These are phyloP conservation scores for Aspergillus egyptiacus DNA, from an alignment of 495 filamentous ascomycete species.

Conservation along the genomic window DNA sequence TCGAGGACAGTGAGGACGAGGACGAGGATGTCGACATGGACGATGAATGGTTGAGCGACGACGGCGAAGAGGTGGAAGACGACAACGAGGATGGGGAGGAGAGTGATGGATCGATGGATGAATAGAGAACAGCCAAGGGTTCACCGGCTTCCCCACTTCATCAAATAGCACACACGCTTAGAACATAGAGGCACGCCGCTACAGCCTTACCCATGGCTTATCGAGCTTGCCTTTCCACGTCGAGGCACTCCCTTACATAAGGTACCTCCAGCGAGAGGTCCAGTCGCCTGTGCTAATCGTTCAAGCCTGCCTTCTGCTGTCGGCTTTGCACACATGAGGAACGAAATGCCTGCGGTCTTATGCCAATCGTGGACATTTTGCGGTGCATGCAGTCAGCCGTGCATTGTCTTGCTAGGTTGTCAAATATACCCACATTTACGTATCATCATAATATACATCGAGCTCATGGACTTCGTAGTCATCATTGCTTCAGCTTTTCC, in stretches of 20 bases:
- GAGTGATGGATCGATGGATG: slow-evolving; percentile 38
- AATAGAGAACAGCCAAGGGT: slow-evolving; percentile 13
- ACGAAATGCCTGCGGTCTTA: background rate
- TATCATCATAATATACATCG: background rate
- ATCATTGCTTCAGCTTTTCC: slow-evolving; percentile 51
- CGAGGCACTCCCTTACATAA: too few relatives aligned
- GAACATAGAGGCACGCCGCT: background rate
- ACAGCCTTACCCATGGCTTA: background rate
- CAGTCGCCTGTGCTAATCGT: background rate
- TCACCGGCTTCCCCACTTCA: background rate
- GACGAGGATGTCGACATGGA: slow-evolving; percentile 51
- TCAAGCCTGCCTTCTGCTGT: background rate
- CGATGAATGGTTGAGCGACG: slow-evolving; percentile 56
- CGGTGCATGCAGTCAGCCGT: background rate
- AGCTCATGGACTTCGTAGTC: background rate
- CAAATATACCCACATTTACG: slow-evolving; percentile 9
- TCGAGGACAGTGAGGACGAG: slow-evolving; percentile 40
- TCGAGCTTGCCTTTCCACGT: background rate
- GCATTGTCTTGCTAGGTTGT: background rate
- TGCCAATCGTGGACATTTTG: too few relatives aligned
- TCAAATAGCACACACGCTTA: background rate
- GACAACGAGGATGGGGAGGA: slow-evolving; percentile 45
- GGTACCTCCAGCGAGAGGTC: background rate
- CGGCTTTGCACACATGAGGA: background rate
- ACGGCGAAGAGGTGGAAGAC: slow-evolving; percentile 46